phyloP scores from a whole-genome alignment of 2,329 filamentous ascomycete species.

The Didymella arachidicola region DNA sequence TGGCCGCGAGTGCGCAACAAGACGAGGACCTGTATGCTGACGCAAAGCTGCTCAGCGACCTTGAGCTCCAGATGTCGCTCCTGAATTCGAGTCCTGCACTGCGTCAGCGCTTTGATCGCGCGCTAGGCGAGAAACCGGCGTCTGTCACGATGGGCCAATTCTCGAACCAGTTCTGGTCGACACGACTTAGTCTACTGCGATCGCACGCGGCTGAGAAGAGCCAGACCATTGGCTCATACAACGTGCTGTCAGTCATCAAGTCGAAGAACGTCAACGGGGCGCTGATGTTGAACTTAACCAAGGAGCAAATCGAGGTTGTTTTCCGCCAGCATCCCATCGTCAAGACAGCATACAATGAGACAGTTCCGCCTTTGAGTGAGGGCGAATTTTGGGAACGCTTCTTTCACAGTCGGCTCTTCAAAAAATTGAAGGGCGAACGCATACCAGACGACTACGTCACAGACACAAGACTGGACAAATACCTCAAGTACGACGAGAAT shows the following conservation, averaged over 20 bases:
- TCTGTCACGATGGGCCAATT: slow-evolving; percentile 82
- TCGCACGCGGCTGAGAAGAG: slow-evolving; percentile 88
- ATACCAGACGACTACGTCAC: slow-evolving; percentile 78
- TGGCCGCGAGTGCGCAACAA: slow-evolving; percentile 53
- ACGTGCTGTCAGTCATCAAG: slow-evolving; percentile 90
- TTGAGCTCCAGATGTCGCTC: slow-evolving; percentile 84
- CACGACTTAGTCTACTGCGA: slow-evolving; percentile 82
- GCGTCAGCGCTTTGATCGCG: slow-evolving; percentile 86
- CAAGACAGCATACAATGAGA: slow-evolving; percentile 89
- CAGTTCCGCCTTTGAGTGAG: slow-evolving; percentile 78
- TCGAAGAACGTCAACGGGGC: slow-evolving; percentile 73
- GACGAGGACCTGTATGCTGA: slow-evolving; percentile 81
- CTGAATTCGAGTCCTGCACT: slow-evolving; percentile 80
- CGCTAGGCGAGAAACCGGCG: slow-evolving; percentile 81
- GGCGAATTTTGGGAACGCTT: slow-evolving; percentile 92
- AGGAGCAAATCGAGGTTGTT: slow-evolving; percentile 92
- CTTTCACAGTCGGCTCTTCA: slow-evolving; percentile 88
- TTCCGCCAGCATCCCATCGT: slow-evolving; percentile 93
- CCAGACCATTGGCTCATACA: slow-evolving; percentile 89
- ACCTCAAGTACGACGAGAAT: slow-evolving; percentile 76
- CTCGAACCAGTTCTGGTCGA: slow-evolving; percentile 93
- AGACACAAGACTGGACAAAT: slow-evolving; percentile 85
- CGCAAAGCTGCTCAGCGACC: slow-evolving; percentile 75
- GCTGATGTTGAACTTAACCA: slow-evolving; percentile 81
- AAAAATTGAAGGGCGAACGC: slow-evolving; percentile 89